Base-by-base conservation (phyloP, 163 green algal genomes). In the Picocystis sp. region DNA sequence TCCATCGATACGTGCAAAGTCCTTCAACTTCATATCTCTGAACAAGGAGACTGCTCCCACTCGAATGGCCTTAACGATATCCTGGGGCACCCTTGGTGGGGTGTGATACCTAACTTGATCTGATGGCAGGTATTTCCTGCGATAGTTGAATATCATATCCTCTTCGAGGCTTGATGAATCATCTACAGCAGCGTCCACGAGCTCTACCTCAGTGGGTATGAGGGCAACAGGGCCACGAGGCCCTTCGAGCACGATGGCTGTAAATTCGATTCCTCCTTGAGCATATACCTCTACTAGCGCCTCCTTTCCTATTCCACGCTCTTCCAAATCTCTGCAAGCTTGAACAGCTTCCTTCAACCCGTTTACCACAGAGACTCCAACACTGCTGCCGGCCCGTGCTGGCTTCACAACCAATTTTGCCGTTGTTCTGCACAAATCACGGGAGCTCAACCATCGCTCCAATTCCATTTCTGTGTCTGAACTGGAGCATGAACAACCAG, bases 51-150 rank as follows among this genome's bases (percentile, higher is more conserved):
- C 23, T 10, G 58, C 64, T 22, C 52, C 55, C 13, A 19, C 17
- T 12, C 63, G 57, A 19, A 75, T 66, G 15, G 51, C 47, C 22
- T 43, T 19, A 19, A 69, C 13, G 13, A 45, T 49, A 11, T 47
- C 21, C 1, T 5, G 10, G 19, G 42, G 25, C 29, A 66, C 53
- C 24, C 64, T 43, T 11, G 49, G 49, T 5, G 64, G 66, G 9
- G 64, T 75, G 54, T 71, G 55, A 42, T 68, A 70, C 13, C 34
- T 43, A 22, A 75, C 61, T 56, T 75, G 54, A 3, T 46, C 21
- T 35, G 64, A 75, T 9, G 66, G 67, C n/a, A 70, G 55, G 48
- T 76, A 76, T 29, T 76, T 76, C 10, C 59, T 55, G 11, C 61
- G 22, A 41, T 76, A 76, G 47, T 73, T 59, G 44, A 73, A 73